Base-by-base conservation (phyloP, 129 eudicot species). In the Logfia minima region DNA sequence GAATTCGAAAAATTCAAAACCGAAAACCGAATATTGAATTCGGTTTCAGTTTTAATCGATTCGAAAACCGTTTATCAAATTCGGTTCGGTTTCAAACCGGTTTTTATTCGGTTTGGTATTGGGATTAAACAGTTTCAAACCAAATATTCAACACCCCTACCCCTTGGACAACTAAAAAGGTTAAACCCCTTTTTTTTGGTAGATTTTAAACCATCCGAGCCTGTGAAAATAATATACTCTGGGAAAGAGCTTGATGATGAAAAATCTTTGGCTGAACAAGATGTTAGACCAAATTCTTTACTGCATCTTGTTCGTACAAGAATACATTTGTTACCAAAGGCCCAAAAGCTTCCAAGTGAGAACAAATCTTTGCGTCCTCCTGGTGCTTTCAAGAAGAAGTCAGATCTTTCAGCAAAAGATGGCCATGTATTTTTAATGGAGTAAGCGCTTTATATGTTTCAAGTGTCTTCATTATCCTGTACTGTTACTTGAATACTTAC, bases 311-410 rank as follows among this genome's bases (percentile, higher is more conserved):
- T 94, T 67, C 96, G 98, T 59, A 89, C 93, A 65, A 89, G 88
- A 71, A 79, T 94, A 77, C 97, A 94, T 84, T 52, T 86, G 70
- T 74, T 91, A 78, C 96, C 97, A 52, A 81, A 85, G 64, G 98
- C 97, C 45, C 98, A 91, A 84, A 91, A 87, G 79, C 89, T 91
- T 83, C 98, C 98, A 68, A 87, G 96, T 65, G 97, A 91, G 68
- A 94, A 91, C 83, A 94, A 91, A 85, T 91, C 98, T 45, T 79
- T 89, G 82, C 96, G 98, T 70, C 98, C 98, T 58, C 98, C 98
- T 34, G 98, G 97, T n/a, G 97, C 98, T 51, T 94, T 94, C 74
- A 94, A 94, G 84, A 91, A 91, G 85, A 94, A 91, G 84, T 89
- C 98, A 34, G 98, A 94, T 86, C 97, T 94, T 74, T 94, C 98